Evolutionary conservation across 352 stramenopile genomes (phyloP).

Genomic region (Globisporangium cederbergense): DNA sequence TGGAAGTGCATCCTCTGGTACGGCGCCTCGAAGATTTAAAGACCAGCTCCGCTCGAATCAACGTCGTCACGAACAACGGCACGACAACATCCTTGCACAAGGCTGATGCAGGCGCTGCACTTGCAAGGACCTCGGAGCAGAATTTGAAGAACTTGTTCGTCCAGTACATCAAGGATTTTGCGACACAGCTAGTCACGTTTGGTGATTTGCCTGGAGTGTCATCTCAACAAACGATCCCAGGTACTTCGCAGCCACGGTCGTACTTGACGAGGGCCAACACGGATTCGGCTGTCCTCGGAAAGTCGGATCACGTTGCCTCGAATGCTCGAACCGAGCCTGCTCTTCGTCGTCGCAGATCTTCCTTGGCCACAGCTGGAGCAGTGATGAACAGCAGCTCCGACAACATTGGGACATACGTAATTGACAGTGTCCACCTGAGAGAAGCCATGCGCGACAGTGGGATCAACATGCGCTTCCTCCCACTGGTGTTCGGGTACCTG

Average conservation of each 20-base stretch:
- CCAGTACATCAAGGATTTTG: constrained; percentile 53
- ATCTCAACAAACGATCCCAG: background rate
- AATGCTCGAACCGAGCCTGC: background rate
- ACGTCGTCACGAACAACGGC: constrained; percentile 12
- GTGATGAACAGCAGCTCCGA: constrained; percentile 19
- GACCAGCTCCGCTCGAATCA: constrained; percentile 37
- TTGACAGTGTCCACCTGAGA: constrained; percentile 60
- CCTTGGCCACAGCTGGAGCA: constrained; percentile 33
- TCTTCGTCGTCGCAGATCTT: constrained; percentile 30
- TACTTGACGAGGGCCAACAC: constrained; percentile 15
- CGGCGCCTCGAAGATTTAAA: constrained; percentile 59
- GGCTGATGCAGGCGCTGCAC: constrained; percentile 24
- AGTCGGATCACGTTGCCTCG: background rate
- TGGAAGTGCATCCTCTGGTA: constrained; percentile 64
- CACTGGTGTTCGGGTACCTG: constrained; percentile 56
- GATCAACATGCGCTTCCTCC: constrained; percentile 68
- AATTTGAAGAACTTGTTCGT: constrained; percentile 53
- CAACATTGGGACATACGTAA: constrained; percentile 55
- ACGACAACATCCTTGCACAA: background rate
- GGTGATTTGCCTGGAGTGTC: constrained; percentile 32
- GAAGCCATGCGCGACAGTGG: constrained; percentile 55
- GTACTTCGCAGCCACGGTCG: background rate
- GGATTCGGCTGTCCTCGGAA: background rate
- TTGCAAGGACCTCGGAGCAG: constrained; percentile 45
- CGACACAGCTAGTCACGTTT: constrained; percentile 53